Evolutionary conservation across 2,329 filamentous ascomycete species (phyloP), one percentile per base, ranked within the genome.

Genomic region (Exophiala spinifera): DNA sequence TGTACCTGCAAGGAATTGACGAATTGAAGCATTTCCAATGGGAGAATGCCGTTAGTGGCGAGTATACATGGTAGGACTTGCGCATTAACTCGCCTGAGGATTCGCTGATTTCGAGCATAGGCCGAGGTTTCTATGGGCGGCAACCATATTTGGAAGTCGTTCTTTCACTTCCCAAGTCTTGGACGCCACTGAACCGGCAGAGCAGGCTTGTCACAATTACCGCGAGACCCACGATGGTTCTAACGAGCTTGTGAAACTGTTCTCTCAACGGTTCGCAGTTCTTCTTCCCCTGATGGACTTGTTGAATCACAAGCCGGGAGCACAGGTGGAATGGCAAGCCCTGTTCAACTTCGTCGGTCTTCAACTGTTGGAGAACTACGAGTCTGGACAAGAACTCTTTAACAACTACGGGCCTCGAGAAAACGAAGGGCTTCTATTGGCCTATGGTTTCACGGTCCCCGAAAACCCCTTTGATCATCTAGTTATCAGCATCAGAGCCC

Each of bases 371-470:
- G 69, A 76, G 10, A 64, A 70, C 6, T 78, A 84, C 61, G 46
- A 60, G 3, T 70, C 80, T 0, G 82, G 84, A 0, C 68, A 81
- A 25, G 75, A 80, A 59, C 70, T 80, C 20, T 85, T 77, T 64
- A 88, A 89, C 72, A 89, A 88, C 67, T 91, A 91, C 65, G 87
- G 87, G 25, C 71, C 75, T n/a, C 88, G 89, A 69, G 88, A 86
- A 5, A 91, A 90, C 63, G 86, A 85, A 55, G 85, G 89, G 70
- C 72, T 75, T 72, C 69, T 76, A 65, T 69, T 75, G 61, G 74
- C 73, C 49, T 76, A 76, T 53, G 73, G 74, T 10, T 76, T 76
- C 63, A 74, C 72, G 36, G 65, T 74, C n/a, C 54, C 63, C 4
- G 63, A 70, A 19, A 76, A 76, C 50, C 68, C 69, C 15, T 74